Percentiles rank a stretch among this genome's conserved stretches.
These are phyloP conservation scores for Alternaria incomplexa DNA, from an alignment of 2,329 filamentous ascomycete species.

Conservation along the genomic window DNA sequence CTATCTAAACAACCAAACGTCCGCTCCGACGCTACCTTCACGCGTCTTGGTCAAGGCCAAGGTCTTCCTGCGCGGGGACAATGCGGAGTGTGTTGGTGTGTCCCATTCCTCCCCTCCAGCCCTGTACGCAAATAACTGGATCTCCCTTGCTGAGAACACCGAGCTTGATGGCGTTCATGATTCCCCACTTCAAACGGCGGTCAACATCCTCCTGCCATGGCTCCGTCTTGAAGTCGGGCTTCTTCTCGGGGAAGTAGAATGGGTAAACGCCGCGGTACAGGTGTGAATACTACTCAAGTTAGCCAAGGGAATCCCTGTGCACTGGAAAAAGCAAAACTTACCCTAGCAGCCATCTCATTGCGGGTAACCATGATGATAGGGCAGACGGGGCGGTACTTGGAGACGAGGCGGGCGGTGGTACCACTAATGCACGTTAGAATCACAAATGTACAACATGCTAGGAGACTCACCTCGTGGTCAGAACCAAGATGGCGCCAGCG, in stretches of 20 bases:
- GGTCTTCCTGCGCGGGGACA: constrained; percentile 57
- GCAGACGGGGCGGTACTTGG: constrained; percentile 98
- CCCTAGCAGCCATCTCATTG: constrained; percentile 78
- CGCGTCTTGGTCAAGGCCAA: constrained; percentile 57
- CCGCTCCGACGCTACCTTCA: constrained; percentile 27
- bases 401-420: constrained; percentile 90
- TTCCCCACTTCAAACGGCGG: constrained; percentile 95
- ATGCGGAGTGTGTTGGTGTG: constrained; percentile 80
- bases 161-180: constrained; percentile 83
- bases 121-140: constrained; percentile 82
- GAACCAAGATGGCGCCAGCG: constrained; percentile 91
- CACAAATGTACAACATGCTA: not conserved
- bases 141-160: constrained; percentile 75
- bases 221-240: constrained; percentile 90
- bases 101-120: constrained; percentile 90
- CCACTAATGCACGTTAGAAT: constrained; percentile 61
- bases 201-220: constrained; percentile 99
- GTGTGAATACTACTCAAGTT: constrained; percentile 71
- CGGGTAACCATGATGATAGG: constrained; percentile 99
- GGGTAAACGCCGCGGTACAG: constrained; percentile 98
- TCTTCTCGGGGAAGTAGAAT: constrained; percentile 89
- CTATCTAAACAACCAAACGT: constrained; percentile 17
- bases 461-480: constrained; percentile 77
- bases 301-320: constrained; percentile 12
- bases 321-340: constrained; percentile 45